Evolutionary conservation across 2,329 filamentous ascomycete genomes (phyloP).

Genomic region (Fusarium armeniacum): DNA sequence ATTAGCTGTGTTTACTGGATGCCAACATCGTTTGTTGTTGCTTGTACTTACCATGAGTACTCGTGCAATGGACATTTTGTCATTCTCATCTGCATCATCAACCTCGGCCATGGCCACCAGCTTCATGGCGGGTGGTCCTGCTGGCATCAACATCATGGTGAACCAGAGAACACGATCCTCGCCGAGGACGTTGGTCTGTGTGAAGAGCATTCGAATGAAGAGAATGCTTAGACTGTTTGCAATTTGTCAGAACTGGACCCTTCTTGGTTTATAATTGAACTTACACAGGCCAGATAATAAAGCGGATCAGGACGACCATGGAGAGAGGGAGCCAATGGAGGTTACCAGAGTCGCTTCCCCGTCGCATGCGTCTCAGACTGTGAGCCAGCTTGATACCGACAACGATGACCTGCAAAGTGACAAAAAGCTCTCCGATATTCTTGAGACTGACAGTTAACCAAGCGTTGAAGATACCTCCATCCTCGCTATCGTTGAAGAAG

Average conservation of each 20-base stretch:
- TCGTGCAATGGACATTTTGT: conserved; percentile 37
- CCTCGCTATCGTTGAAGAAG: conserved; percentile 28
- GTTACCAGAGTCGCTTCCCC: conserved; percentile 22
- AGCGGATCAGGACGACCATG: conserved; percentile 24
- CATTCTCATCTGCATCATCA: conserved; percentile 33
- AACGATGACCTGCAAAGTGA: conserved; percentile 35
- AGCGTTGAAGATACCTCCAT: conserved; percentile 33
- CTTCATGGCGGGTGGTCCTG: conserved; percentile 35
- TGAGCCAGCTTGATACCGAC: conserved; percentile 38
- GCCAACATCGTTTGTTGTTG: fast-evolving
- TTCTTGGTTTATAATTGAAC: neutral
- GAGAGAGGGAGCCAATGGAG: conserved; percentile 21
- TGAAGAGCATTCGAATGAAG: conserved; percentile 30
- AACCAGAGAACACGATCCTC: conserved; percentile 36
- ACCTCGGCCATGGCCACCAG: conserved; percentile 35
- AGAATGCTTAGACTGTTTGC: conserved; percentile 25
- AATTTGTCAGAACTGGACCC: neutral
- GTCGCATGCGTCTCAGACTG: conserved; percentile 36
- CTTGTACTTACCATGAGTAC: conserved; percentile 24
- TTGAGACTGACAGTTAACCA: conserved; percentile 39
- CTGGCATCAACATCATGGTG: conserved; percentile 36
- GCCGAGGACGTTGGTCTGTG: conserved; percentile 13
- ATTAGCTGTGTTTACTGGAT: neutral
- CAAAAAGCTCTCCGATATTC: conserved; percentile 38
- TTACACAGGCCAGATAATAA: conserved; percentile 36